Conservation (phyloP, 169 alveolate species). For the Theileria annulata region DNA sequence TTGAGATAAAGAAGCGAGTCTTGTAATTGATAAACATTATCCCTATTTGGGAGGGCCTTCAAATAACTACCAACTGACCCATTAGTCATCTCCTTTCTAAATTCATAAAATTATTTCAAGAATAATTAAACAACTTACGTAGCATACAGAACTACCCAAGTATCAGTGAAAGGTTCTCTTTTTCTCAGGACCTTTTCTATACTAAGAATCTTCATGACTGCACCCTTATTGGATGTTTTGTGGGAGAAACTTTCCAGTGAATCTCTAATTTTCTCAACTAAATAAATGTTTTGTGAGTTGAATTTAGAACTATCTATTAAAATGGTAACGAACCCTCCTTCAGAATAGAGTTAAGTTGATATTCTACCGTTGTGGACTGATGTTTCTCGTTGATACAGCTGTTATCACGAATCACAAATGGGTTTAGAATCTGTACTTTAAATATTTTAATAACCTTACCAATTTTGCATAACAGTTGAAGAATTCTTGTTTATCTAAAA, state of each 20-base stretch:
- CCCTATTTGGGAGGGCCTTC: conserved; percentile 11
- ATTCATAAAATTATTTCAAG: neutral
- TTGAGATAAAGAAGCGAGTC: conserved; percentile 6
- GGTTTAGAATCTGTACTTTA: conserved; percentile 5
- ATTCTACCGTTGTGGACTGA: neutral
- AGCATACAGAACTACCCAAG: neutral
- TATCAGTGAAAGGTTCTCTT: conserved; percentile 15
- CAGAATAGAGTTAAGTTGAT: neutral
- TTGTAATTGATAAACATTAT: conserved; percentile 20
- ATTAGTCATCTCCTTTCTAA: conserved; percentile 21
- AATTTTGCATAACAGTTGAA: conserved; percentile 22
- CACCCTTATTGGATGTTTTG: conserved; percentile 7
- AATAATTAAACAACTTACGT: neutral
- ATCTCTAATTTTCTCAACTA: conserved; percentile 19
- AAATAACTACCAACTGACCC: conserved; percentile 22
- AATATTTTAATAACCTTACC: neutral
- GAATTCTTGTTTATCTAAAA: neutral
- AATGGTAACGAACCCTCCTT: conserved; percentile 9
- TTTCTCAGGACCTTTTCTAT: conserved; percentile 19
- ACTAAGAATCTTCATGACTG: conserved; percentile 4
- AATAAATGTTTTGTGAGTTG: neutral
- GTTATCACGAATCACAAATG: conserved; percentile 17
- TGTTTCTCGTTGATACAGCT: conserved; percentile 21
- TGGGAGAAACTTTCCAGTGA: conserved; percentile 3
- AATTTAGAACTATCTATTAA: neutral